Evolutionary conservation across 2,329 filamentous ascomycete genomes (phyloP).

Genomic region (Corniculantispora saksenae): DNA sequence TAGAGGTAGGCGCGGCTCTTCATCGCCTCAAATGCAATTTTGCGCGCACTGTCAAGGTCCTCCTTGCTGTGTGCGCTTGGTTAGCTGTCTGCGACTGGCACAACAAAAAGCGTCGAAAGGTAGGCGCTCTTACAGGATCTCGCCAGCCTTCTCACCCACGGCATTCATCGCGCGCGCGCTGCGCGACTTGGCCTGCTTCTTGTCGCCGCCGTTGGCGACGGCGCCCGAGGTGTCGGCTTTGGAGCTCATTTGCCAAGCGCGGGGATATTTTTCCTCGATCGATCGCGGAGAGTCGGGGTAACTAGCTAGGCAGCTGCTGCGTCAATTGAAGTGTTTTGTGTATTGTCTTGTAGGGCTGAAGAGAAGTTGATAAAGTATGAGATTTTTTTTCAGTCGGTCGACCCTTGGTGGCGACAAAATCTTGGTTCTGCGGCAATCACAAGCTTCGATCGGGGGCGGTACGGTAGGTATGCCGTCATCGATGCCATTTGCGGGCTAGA

Average conservation of each 20-base stretch:
- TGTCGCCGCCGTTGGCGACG: conserved; percentile 10
- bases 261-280: neutral
- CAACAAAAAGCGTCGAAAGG: neutral
- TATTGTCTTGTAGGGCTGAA: neutral
- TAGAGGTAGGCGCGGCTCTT: conserved; percentile 82
- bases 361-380: neutral
- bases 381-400: neutral
- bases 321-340: neutral
- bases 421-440: neutral
- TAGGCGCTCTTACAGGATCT: conserved; percentile 10
- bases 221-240: neutral
- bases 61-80: conserved; percentile 52
- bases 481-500: conserved; percentile 3
- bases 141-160: conserved; percentile 16
- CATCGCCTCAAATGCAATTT: conserved; percentile 66
- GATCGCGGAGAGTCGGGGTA: neutral
- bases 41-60: conserved; percentile 68
- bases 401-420: neutral
- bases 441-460: neutral
- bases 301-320: too few species aligned
- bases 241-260: conserved; percentile 8
- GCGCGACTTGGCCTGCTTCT: conserved; percentile 16
- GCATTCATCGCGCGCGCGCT: conserved; percentile 8
- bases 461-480: conserved; percentile 18
- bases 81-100: neutral